A percentile compares a stretch with the other conserved stretches of the same genome.
phyloP scores from a whole-genome alignment of 768 basidiomycete genomes.

The Agrocybe praecox region DNA sequence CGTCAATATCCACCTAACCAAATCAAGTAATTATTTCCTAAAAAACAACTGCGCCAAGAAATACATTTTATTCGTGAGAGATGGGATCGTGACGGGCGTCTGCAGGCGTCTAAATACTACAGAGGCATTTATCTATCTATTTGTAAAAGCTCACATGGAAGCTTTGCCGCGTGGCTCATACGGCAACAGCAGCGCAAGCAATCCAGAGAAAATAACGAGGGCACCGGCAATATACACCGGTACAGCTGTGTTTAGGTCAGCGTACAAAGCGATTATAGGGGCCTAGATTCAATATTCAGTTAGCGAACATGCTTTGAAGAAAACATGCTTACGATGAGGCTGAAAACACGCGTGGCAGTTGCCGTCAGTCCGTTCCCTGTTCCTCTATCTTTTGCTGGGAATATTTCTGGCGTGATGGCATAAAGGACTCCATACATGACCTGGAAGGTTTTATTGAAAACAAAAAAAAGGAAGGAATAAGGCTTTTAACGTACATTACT shows the following conservation, averaged over 20 bases:
- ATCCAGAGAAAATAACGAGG: constrained; percentile 61
- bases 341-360: constrained; percentile 64
- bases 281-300: constrained; percentile 41
- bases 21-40: neutral
- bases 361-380: constrained; percentile 71
- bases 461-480: neutral
- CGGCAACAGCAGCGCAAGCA: constrained; percentile 63
- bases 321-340: constrained; percentile 55
- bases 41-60: neutral
- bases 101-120: too few relatives aligned
- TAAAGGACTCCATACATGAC: constrained; percentile 79
- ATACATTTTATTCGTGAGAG: neutral
- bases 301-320: neutral
- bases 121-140: neutral
- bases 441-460: constrained; percentile 28
- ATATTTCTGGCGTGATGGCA: constrained; percentile 67
- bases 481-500: constrained; percentile 48
- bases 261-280: constrained; percentile 72
- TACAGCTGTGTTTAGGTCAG: constrained; percentile 61
- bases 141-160: constrained; percentile 44
- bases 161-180: constrained; percentile 78
- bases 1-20: neutral
- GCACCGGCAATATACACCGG: constrained; percentile 76
- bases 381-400: constrained; percentile 72
- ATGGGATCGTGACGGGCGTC: neutral